A percentile compares a stretch with the other conserved stretches of the same genome.
Evolutionary conservation across 169 alveolate species (phyloP).

Genomic region (Plasmodium knowlesi): DNA sequence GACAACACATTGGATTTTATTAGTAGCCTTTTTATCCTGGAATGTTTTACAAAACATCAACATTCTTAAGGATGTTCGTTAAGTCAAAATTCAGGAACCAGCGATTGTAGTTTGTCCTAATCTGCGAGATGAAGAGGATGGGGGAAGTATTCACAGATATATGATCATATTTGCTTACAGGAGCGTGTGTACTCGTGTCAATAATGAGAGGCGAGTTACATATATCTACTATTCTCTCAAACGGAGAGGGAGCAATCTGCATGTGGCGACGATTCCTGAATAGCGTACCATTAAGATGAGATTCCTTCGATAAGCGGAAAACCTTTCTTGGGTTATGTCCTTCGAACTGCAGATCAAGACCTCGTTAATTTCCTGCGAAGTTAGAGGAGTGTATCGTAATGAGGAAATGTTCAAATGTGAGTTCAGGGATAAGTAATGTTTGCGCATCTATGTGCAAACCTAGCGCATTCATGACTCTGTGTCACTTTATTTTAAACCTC

Average conservation of each 20-base stretch:
- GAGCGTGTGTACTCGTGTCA: neutral
- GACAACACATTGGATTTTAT: too few relatives aligned
- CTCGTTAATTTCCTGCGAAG: slow-evolving; percentile 63
- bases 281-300: slow-evolving; percentile 19
- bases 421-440: neutral
- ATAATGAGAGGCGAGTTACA: neutral
- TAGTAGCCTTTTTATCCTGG: too few relatives aligned
- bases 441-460: neutral
- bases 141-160: neutral
- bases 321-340: slow-evolving; percentile 14
- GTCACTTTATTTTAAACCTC: neutral
- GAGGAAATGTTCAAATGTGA: neutral
- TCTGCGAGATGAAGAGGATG: neutral
- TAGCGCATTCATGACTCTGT: neutral
- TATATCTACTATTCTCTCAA: neutral
- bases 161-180: neutral
- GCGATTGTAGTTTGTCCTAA: slow-evolving; percentile 3
- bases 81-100: slow-evolving; percentile 65
- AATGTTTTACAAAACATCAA: slow-evolving; percentile 1
- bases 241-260: neutral
- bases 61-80: slow-evolving; percentile 12
- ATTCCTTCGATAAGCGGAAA: neutral
- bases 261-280: neutral
- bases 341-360: slow-evolving; percentile 31
- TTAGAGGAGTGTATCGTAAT: neutral